Evolutionary conservation across 1,284 basidiomycete species (phyloP).

Genomic region (Rhizoctonia solani): DNA sequence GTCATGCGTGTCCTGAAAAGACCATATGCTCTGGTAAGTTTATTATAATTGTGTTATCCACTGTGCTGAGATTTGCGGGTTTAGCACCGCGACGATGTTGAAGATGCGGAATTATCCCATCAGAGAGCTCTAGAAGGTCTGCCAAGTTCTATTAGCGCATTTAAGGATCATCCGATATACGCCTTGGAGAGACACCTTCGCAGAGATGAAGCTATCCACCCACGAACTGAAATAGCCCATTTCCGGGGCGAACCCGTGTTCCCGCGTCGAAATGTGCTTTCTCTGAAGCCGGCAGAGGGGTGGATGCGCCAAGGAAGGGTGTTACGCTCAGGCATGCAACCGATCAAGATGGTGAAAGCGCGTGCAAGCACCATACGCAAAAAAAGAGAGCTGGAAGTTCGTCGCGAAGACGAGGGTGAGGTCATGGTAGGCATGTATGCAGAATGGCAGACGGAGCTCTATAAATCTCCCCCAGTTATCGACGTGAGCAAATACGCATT

Average conservation of each 20-base stretch:
- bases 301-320: constrained; percentile 90
- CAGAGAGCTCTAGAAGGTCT: constrained; percentile 88
- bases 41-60: not conserved
- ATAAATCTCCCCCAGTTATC: constrained; percentile 75
- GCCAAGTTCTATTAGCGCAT: constrained; percentile 87
- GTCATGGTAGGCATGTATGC: constrained; percentile 76
- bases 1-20: constrained; percentile 66
- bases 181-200: constrained; percentile 88
- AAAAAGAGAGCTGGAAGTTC: constrained; percentile 82
- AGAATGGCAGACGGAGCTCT: constrained; percentile 82
- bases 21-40: constrained; percentile 76
- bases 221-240: constrained; percentile 83
- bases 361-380: constrained; percentile 82
- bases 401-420: constrained; percentile 51
- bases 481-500: constrained; percentile 59
- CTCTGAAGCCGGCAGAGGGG: constrained; percentile 88
- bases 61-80: constrained; percentile 23
- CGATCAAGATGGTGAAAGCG: constrained; percentile 90
- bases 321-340: constrained; percentile 75
- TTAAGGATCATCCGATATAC: constrained; percentile 96
- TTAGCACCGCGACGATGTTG: constrained; percentile 88
- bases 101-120: constrained; percentile 88
- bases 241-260: constrained; percentile 96
- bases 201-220: constrained; percentile 84
- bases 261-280: constrained; percentile 78